Evolutionary conservation across 345 rosid genomes (phyloP), one percentile per base, ranked within the genome.

Genomic region (Salix brachista): DNA sequence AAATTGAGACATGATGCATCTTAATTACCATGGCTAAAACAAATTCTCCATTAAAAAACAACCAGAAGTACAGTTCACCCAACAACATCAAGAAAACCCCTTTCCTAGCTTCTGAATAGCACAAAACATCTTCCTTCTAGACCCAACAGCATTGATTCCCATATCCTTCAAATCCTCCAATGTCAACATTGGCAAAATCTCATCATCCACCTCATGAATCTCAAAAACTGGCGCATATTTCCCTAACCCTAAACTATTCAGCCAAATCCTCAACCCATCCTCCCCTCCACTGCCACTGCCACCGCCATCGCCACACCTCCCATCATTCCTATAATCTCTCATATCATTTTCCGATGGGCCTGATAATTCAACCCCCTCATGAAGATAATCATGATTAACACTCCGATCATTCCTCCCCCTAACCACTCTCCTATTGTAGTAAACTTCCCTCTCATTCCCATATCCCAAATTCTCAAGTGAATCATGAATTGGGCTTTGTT

Each of bases 121-220:
- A 8, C 88, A 88, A 72, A 77, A 92, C 95, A 92, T 82, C 87
- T 92, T 92, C 84, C 97, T 92, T 69, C 97, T 85, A 0, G 97
- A 89, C 18, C 97, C 97, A 74, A 92, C 97, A 8, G 95, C 97
- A 84, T 80, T 92, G 58, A 92, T 90, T 21, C 97, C 97, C 93
- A 92, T 92, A 78, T 92, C 97, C 79, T 92, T 92, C 80, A 92
- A 89, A 87, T 92, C 97, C 82, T 91, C 97, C 86, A 92, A 67
- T 25, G 97, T 90, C 76, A 92, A 83, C 90, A 89, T 87, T 21
- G 95, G 95, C 86, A 92, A 81, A 3, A 92, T 91, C 71, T 90
- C 90, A 80, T 92, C 95, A 81, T 92, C 97, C 74, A 92, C 97
- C 79, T 92, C 97, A 82, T 92, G 95, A 76, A 92, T 87, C 81